phyloP scores from a whole-genome alignment of 805 yeast genomes.

The Schwanniomyces vanrijiae region DNA sequence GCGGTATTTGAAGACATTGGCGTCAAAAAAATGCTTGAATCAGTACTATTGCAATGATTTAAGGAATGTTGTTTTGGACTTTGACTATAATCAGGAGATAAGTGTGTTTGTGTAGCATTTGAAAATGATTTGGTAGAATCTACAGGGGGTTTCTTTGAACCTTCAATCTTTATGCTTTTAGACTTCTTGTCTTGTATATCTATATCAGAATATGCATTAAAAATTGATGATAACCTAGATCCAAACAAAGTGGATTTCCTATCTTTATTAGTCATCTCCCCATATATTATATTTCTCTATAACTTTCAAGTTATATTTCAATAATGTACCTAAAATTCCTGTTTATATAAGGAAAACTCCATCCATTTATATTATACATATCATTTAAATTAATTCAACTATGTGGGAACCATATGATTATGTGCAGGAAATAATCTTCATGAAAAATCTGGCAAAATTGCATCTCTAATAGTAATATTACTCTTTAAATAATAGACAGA shows the following conservation, averaged over 20 bases:
- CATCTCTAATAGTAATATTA: not conserved
- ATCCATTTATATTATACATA: not conserved
- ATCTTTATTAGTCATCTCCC: slow-evolving; percentile 5
- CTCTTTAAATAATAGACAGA: not conserved
- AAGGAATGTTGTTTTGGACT: not conserved
- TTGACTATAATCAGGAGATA: not conserved
- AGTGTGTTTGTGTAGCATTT: not conserved
- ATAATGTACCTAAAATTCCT: not conserved
- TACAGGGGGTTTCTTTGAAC: not conserved
- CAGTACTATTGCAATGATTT: not conserved
- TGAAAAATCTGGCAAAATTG: not conserved
- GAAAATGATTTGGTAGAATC: not conserved
- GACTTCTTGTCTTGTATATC: slow-evolving; percentile 4
- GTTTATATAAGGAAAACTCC: not conserved
- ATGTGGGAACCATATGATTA: not conserved
- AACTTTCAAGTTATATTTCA: not conserved
- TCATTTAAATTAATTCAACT: too few species aligned
- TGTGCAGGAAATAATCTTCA: not conserved
- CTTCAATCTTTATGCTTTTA: slow-evolving; percentile 2
- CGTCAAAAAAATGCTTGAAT: not conserved
- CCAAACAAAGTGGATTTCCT: slow-evolving; percentile 22
- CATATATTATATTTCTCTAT: not conserved
- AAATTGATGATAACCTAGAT: slow-evolving; percentile 29
- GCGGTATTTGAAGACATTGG: not conserved
- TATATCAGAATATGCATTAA: slow-evolving; percentile 11